phyloP scores from a whole-genome alignment of 345 rosid species.

The Euclidium syriacum region DNA sequence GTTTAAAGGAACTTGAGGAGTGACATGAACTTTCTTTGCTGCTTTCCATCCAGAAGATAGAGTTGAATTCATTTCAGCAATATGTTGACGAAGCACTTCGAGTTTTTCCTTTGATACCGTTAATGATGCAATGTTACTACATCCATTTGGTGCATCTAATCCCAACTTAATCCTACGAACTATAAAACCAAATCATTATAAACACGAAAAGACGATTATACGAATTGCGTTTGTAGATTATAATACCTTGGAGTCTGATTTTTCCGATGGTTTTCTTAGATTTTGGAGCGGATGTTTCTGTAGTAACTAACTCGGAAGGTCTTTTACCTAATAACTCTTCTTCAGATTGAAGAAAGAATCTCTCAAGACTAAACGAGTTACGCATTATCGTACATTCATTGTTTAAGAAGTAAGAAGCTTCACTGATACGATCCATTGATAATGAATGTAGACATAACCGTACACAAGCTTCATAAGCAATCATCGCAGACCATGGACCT shows the following conservation, averaged over 20 bases:
- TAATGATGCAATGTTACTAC: slow-evolving; percentile 64
- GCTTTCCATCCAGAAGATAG: slow-evolving; percentile 69
- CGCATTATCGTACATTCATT: slow-evolving; percentile 74
- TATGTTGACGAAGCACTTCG: slow-evolving; percentile 45
- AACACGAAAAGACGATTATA: too few species aligned
- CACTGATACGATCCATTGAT: slow-evolving; percentile 61
- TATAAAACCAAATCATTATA: slow-evolving; percentile 34
- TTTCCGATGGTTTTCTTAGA: slow-evolving; percentile 72
- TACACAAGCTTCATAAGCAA: slow-evolving; percentile 86
- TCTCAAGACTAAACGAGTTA: slow-evolving; percentile 71
- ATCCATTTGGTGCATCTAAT: slow-evolving; percentile 67
- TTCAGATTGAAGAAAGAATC: slow-evolving; percentile 73
- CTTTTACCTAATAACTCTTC: slow-evolving; percentile 73
- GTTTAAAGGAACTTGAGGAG: slow-evolving; percentile 51
- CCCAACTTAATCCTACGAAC: slow-evolving; percentile 82
- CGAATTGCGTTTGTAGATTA: too few species aligned
- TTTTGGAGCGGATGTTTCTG: slow-evolving; percentile 59
- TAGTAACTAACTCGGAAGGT: slow-evolving; percentile 51
- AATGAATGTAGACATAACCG: slow-evolving; percentile 86
- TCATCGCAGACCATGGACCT: slow-evolving; percentile 93
- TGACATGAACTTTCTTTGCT: slow-evolving; percentile 49
- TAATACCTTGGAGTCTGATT: slow-evolving; percentile 93
- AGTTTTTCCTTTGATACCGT: slow-evolving; percentile 49
- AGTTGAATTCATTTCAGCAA: slow-evolving; percentile 48
- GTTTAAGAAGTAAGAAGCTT: slow-evolving; percentile 72